A percentile compares a stretch with the other conserved stretches of the same genome.
Conservation (phyloP, 2,329 filamentous ascomycete genomes). For the Fusarium sp. region DNA sequence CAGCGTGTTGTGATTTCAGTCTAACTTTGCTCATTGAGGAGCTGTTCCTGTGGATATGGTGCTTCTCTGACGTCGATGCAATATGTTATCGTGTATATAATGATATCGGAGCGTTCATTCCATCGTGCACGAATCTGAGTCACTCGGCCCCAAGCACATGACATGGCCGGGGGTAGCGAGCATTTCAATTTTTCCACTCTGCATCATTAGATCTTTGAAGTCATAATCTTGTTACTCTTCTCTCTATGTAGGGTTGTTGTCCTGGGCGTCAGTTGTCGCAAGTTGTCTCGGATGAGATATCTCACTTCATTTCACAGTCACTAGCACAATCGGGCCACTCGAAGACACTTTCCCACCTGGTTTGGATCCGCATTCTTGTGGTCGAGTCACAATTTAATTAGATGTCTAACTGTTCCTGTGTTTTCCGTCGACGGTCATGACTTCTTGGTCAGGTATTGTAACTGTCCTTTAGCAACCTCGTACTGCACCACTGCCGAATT, state of each 20-base stretch:
- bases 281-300: slow-evolving; percentile 1
- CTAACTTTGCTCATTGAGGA: background rate
- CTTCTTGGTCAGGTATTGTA: background rate
- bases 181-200: background rate
- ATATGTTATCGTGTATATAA: background rate
- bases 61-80: background rate
- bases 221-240: background rate
- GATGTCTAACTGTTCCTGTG: background rate
- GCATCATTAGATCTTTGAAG: background rate
- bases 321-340: background rate
- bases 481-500: background rate
- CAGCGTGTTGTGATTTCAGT: background rate
- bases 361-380: background rate
- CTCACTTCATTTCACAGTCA: background rate
- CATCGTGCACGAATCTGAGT: slow-evolving; percentile 7
- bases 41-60: background rate
- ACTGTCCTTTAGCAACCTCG: too few species aligned
- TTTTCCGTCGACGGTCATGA: background rate
- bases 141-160: background rate
- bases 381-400: background rate
- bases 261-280: background rate
- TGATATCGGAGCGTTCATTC: slow-evolving; percentile 11
- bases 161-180: background rate
- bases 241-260: background rate
- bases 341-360: background rate